A percentile compares a stretch with the other conserved stretches of the same genome.
Evolutionary conservation across 2,329 filamentous ascomycete genomes (phyloP).

Genomic region (Nigrospora sphaerica): DNA sequence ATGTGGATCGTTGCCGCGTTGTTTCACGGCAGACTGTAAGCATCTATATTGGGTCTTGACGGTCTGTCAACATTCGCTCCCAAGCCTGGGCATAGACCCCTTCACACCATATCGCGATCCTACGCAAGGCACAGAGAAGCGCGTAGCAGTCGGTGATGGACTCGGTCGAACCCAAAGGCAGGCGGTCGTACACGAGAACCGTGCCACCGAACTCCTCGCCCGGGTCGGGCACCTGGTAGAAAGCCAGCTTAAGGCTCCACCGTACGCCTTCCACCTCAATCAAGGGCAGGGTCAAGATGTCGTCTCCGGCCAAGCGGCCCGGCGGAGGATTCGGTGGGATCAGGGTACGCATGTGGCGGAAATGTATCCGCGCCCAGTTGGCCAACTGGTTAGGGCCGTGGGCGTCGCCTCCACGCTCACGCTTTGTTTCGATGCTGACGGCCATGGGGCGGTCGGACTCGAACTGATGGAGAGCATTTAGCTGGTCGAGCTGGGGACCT

Average conservation of each 20-base stretch:
- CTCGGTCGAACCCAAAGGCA: slow-evolving; percentile 1
- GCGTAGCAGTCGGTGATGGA: slow-evolving; percentile 2
- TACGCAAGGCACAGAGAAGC: slow-evolving; percentile 1
- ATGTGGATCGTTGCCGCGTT: too few species aligned
- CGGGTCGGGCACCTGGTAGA: slow-evolving; percentile 1
- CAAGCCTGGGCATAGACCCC: too few species aligned
- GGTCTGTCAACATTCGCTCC: too few species aligned
- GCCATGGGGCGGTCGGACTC: slow-evolving; percentile 2
- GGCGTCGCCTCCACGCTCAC: slow-evolving; percentile 1
- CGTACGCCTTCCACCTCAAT: slow-evolving; percentile 2
- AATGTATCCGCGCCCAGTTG: slow-evolving; percentile 2
- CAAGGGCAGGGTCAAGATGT: not conserved
- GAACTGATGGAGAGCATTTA: slow-evolving; percentile 2
- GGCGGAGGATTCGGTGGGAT: not conserved
- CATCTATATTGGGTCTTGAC: too few species aligned
- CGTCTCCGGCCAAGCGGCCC: not conserved
- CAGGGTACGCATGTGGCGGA: not conserved
- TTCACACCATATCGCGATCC: not conserved
- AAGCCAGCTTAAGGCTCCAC: slow-evolving; percentile 2
- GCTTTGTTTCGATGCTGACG: slow-evolving; percentile 3
- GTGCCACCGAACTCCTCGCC: not conserved
- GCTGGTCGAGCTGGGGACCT: not conserved
- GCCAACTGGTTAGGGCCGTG: slow-evolving; percentile 3
- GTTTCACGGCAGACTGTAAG: too few species aligned
- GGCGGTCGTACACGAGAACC: not conserved